These are phyloP conservation scores for Clarkia xantiana DNA, from an alignment of 345 rosid genomes.

Conservation along the genomic window DNA sequence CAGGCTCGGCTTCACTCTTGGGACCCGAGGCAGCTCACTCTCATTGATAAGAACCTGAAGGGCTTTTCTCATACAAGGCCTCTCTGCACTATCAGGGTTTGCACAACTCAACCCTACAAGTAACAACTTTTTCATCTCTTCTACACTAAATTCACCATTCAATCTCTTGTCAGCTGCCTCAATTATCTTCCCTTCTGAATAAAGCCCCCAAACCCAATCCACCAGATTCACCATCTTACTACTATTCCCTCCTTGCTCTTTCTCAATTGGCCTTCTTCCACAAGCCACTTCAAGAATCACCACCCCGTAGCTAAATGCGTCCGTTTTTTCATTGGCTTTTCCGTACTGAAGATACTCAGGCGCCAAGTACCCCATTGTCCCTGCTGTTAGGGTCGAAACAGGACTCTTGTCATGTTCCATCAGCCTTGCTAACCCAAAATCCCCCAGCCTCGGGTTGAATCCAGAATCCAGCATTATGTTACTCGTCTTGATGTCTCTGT, in stretches of 20 bases:
- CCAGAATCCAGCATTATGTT: slow-evolving; percentile 78
- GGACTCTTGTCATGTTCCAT: slow-evolving; percentile 93
- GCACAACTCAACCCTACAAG: slow-evolving; percentile 77
- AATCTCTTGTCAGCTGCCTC: slow-evolving; percentile 67
- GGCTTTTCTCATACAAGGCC: slow-evolving; percentile 78
- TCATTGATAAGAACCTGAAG: slow-evolving; percentile 73
- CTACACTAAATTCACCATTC: slow-evolving; percentile 45
- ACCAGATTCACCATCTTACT: slow-evolving; percentile 78
- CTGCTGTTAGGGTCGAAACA: slow-evolving; percentile 83
- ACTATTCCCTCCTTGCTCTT: slow-evolving; percentile 28
- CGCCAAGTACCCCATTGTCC: slow-evolving; percentile 95
- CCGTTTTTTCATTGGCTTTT: slow-evolving; percentile 81
- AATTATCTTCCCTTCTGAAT: slow-evolving; percentile 51
- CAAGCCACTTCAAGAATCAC: slow-evolving; percentile 83
- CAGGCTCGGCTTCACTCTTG: slow-evolving; percentile 64
- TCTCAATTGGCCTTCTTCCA: slow-evolving; percentile 85
- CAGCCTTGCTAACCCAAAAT: slow-evolving; percentile 87
- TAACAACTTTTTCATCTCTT: slow-evolving; percentile 71
- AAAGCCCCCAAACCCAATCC: slow-evolving; percentile 80
- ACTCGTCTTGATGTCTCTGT: slow-evolving; percentile 80
- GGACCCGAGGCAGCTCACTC: slow-evolving; percentile 34
- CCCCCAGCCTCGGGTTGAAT: slow-evolving; percentile 80
- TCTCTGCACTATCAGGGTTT: slow-evolving; percentile 56
- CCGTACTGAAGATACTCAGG: slow-evolving; percentile 96
- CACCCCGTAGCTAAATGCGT: slow-evolving; percentile 78